Base-by-base conservation (phyloP, 2,329 filamentous ascomycete genomes). In the Colletotrichum brevisporum region DNA sequence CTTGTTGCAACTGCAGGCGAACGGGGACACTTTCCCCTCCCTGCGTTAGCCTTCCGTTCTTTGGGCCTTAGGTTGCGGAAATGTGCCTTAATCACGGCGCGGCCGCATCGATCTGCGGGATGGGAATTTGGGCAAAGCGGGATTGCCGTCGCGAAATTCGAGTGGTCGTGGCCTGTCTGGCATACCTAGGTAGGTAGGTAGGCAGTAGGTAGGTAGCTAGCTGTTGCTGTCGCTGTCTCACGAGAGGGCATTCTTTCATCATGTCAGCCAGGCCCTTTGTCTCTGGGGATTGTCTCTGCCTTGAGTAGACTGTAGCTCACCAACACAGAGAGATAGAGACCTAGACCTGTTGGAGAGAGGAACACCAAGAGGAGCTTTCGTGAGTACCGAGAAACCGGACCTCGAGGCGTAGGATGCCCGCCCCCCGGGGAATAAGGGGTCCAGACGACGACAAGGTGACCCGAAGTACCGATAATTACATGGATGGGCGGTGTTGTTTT, bases 401-500 rank as follows among this genome's bases (percentile, higher is more conserved):
- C 18, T 31, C 31, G 47, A 51, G 47, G 57, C 31, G 45, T 60
- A 2, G 3, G 47, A 60, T 52, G 31, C 18, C 47, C 31, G 31
- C 31, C 31, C 27, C 31, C 27, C 27, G 36, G 21, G n/a, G 43
- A 47, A 18, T 31, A 43, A 43, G 31, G 31, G 63, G 31, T 56
- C 43, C 47, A 53, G 24, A 36, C 47, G 31, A 26, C 18, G 24
- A 65, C 50, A 50, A 66, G 51, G 62, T 21, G 62, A 16, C 16
- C 50, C 45, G 54, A 56, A 61, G 56, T 69, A 24, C 51, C 56
- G 62, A 27, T 36, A n/a, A n/a, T n/a, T n/a, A 52, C 67, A 50
- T 21, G 62, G 67, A 60, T 69, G 62, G 36, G 36, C 18, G 45
- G 18, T 69, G 26, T 55, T 69, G 24, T 60, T 51, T 43, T 52